phyloP scores from a whole-genome alignment of 345 rosid species.

The Streptanthus diversifolius region DNA sequence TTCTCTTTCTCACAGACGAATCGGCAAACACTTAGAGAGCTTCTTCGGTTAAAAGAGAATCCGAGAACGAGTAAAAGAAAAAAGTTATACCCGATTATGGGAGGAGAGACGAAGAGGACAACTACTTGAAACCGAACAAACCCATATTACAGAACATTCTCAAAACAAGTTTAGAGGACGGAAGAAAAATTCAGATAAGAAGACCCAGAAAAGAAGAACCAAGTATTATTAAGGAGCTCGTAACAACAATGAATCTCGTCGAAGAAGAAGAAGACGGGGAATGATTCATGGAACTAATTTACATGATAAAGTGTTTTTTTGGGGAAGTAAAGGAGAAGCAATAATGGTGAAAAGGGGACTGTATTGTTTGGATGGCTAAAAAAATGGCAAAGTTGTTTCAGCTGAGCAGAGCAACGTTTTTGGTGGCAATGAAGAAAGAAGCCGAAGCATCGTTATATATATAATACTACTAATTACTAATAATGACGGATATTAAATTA shows the following conservation, averaged over 20 bases:
- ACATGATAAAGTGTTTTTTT: conserved; percentile 20
- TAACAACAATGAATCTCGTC: conserved; percentile 22
- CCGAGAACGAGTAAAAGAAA: neutral
- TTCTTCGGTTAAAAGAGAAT: neutral
- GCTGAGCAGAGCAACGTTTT: conserved; percentile 21
- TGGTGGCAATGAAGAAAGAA: conserved; percentile 23
- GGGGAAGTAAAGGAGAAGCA: conserved; percentile 10
- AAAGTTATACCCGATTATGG: neutral
- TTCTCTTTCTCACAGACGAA: neutral
- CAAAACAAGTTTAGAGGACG: neutral
- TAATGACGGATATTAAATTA: neutral
- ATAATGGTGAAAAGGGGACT: conserved; percentile 4
- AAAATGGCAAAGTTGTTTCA: conserved; percentile 23
- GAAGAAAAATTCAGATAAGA: neutral
- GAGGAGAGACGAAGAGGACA: neutral
- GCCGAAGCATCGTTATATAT: conserved; percentile 21
- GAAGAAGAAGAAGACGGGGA: conserved; percentile 15
- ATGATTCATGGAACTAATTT: conserved; percentile 14
- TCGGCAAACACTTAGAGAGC: conserved; percentile 30
- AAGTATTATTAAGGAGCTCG: conserved; percentile 8
- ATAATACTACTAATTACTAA: neutral
- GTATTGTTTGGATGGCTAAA: conserved; percentile 19
- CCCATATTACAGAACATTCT: conserved; percentile 22
- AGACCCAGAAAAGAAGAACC: neutral
- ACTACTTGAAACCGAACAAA: conserved; percentile 23